A percentile compares a stretch with the other conserved stretches of the same genome.
phyloP scores from a whole-genome alignment of 164 flowering plant genomes.

The Kalanchoe fedtschenkoi region DNA sequence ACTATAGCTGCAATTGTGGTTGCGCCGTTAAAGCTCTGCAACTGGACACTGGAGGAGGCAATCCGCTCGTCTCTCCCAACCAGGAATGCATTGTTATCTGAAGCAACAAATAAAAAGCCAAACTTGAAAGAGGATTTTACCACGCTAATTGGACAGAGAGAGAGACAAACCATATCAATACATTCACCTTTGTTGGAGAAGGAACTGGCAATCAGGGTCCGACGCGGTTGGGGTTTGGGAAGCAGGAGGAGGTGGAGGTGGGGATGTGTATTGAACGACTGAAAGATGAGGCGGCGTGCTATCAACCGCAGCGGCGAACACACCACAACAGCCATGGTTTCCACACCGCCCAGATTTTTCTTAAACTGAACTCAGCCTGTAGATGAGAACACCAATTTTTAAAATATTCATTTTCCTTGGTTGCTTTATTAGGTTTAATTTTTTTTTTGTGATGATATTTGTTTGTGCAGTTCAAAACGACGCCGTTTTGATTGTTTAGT shows the following conservation, averaged over 20 bases:
- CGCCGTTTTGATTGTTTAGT: too few relatives aligned
- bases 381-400: too few relatives aligned
- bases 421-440: too few relatives aligned
- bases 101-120: neutral
- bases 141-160: neutral
- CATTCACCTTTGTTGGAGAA: neutral
- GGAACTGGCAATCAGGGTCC: neutral
- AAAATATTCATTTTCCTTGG: too few relatives aligned
- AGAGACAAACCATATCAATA: too few relatives aligned
- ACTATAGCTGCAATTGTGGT: conserved; percentile 90
- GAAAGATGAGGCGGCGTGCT: neutral
- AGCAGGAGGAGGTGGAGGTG: neutral
- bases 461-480: too few relatives aligned
- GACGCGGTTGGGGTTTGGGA: neutral
- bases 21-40: conserved; percentile 10
- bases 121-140: neutral
- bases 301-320: neutral
- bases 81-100: conserved; percentile 15
- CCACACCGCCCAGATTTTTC: too few relatives aligned
- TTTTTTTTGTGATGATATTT: too few relatives aligned
- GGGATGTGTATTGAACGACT: neutral
- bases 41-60: neutral
- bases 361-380: too few relatives aligned
- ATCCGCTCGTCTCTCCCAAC: conserved; percentile 37
- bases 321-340: neutral